phyloP scores from a whole-genome alignment of 1,284 basidiomycete species.

The Neolentinus lepideus region DNA sequence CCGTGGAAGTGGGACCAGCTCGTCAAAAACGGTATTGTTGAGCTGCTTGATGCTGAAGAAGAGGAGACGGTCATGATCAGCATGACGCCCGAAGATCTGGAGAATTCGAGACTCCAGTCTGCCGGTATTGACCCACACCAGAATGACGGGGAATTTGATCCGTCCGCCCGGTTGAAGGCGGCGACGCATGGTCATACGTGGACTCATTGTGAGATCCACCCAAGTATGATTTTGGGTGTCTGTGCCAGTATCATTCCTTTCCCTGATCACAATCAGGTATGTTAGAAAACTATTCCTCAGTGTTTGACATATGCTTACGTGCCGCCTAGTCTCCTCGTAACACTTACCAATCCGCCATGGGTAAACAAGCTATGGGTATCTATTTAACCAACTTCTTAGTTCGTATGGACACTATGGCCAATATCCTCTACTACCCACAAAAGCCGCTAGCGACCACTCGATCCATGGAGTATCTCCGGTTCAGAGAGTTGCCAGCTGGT shows the following conservation, averaged over 20 bases:
- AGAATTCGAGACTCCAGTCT: constrained; percentile 71
- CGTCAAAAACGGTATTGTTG: constrained; percentile 85
- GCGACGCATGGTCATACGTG: constrained; percentile 82
- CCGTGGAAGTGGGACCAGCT: constrained; percentile 84
- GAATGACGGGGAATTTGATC: constrained; percentile 73
- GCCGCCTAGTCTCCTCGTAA: constrained; percentile 89
- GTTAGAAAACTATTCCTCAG: constrained; percentile 16
- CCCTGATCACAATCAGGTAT: constrained; percentile 97
- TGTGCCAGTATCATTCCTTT: constrained; percentile 99
- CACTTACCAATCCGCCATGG: constrained; percentile 99
- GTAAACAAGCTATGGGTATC: constrained; percentile 99
- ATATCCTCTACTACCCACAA: constrained; percentile 97
- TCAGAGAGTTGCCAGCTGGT: constrained; percentile 95
- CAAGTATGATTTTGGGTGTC: constrained; percentile 97
- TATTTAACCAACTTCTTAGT: constrained; percentile 97
- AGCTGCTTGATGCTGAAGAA: constrained; percentile 96
- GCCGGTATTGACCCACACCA: constrained; percentile 51
- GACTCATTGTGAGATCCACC: constrained; percentile 99
- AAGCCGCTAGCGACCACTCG: constrained; percentile 97
- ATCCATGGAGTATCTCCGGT: constrained; percentile 98
- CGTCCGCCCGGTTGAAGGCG: constrained; percentile 82
- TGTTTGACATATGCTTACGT: constrained; percentile 11
- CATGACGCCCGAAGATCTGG: constrained; percentile 95
- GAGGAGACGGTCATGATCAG: constrained; percentile 99
- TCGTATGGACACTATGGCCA: constrained; percentile 99